Evolutionary conservation across 2,329 filamentous ascomycete genomes (phyloP).

Genomic region (Fusarium secorum): DNA sequence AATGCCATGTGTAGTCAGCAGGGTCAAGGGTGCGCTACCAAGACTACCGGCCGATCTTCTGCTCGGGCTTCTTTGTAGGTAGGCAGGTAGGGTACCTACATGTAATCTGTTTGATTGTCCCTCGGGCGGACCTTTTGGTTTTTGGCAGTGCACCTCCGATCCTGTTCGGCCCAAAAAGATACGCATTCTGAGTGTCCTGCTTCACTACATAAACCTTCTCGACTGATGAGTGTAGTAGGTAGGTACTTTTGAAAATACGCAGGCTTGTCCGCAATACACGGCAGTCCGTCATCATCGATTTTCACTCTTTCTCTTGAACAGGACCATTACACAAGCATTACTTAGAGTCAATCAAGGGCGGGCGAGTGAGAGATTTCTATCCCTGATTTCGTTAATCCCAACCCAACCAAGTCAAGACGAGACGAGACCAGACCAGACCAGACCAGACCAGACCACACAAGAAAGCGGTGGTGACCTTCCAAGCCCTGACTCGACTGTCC

Average conservation of each 20-base stretch:
- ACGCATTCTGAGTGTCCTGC: not conserved
- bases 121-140: not conserved
- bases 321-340: not conserved
- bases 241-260: not conserved
- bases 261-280: not conserved
- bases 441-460: not conserved
- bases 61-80: not conserved
- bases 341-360: not conserved
- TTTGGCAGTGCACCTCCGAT: not conserved
- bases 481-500: slow-evolving; percentile 24
- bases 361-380: not conserved
- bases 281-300: not conserved
- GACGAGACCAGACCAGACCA: not conserved
- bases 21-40: not conserved
- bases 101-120: not conserved
- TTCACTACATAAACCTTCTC: not conserved
- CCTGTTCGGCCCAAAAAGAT: not conserved
- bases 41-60: not conserved
- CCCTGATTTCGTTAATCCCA: slow-evolving; percentile 18
- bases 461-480: slow-evolving; percentile 19
- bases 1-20: slow-evolving; percentile 23
- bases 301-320: not conserved
- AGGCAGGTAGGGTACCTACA: not conserved
- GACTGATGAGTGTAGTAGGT: not conserved
- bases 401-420: not conserved